Base-by-base conservation (phyloP, 2,329 filamentous ascomycete genomes). In the Trichoderma breve region DNA sequence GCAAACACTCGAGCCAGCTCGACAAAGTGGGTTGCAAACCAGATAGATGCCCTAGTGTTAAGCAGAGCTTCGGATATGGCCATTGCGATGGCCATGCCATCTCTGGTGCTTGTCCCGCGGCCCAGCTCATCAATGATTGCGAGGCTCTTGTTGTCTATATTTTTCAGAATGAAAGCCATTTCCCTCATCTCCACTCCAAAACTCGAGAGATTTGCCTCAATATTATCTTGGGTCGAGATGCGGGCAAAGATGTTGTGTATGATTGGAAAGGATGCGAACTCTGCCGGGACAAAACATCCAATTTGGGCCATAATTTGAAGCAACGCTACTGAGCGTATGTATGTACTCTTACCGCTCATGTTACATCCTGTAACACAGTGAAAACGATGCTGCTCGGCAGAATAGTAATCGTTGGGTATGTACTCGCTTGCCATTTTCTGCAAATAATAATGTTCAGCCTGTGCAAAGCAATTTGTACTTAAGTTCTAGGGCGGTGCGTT, bases 261-360 rank as follows among this genome's bases (percentile, higher is more conserved):
- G 21, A 98, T 89, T 0, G 94, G 89, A 74, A 98, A 92, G 0
- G 91, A 90, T 0, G 94, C 96, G 77, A 93, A 96, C 34, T 91
- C 86, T 0, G 94, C 95, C 0, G 96, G 96, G 1, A 98, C 92
- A 79, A 97, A 98, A 76, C 90, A 93, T 3, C 95, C 95, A 66
- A 98, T 90, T 77, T 99, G 96, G 0, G 94, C 94, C 94, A 99
- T 98, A 72, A 99, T 90, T 58, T 92, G 90, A 78, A 97, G 89
- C 36, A 99, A 84, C 0, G 95, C 93, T 28, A 97, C 86, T 2
- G 92, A 91, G 64, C 94, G 90, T 74, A 98, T 97, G 78, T 98
- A 98, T 0, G 95, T 99, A 74, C 93, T 97, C 80, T 98, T 99
- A 1, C 95, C 96, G 76, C 94, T 97, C 96, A 99, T 99, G 77